Conservation (phyloP, 176 grass and related monocot genomes). For the Eragrostis nindensis region DNA sequence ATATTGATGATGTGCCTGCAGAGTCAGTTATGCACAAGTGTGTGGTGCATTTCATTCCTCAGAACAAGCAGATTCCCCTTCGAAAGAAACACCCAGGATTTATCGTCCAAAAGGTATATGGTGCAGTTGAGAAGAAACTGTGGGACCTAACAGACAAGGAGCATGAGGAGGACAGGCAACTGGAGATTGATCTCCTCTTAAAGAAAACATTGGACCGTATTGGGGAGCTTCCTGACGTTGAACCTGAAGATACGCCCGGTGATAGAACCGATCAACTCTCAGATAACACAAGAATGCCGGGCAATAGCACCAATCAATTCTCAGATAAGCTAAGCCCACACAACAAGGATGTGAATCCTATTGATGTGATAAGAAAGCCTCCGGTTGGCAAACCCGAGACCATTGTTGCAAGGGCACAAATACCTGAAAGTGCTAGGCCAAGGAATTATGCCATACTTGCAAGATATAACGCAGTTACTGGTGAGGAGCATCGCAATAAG, state of each 20-base stretch:
- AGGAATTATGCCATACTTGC: constrained; percentile 56
- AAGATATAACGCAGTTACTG: constrained; percentile 70
- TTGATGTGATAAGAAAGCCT: constrained; percentile 48
- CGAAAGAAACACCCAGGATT: constrained; percentile 89
- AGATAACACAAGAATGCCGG: constrained; percentile 43
- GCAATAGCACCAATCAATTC: too few species aligned
- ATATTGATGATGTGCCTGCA: constrained; percentile 85
- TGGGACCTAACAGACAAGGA: constrained; percentile 87
- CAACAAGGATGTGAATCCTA: not conserved
- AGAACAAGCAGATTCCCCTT: constrained; percentile 70
- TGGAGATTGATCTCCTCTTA: constrained; percentile 81
- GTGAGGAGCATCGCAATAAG: constrained; percentile 64
- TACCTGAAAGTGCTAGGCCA: constrained; percentile 67
- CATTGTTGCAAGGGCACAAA: constrained; percentile 67
- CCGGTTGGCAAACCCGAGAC: constrained; percentile 32
- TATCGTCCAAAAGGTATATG: constrained; percentile 91
- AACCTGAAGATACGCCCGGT: constrained; percentile 44
- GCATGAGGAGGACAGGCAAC: constrained; percentile 74
- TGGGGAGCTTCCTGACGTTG: constrained; percentile 70
- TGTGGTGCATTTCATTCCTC: constrained; percentile 92
- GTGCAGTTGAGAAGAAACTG: constrained; percentile 76
- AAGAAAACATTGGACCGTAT: constrained; percentile 72
- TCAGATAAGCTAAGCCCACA: not conserved
- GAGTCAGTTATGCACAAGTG: constrained; percentile 97
- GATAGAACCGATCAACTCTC: constrained; percentile 53